phyloP scores from a whole-genome alignment of 768 basidiomycete genomes.

The Artomyces pyxidatus region DNA sequence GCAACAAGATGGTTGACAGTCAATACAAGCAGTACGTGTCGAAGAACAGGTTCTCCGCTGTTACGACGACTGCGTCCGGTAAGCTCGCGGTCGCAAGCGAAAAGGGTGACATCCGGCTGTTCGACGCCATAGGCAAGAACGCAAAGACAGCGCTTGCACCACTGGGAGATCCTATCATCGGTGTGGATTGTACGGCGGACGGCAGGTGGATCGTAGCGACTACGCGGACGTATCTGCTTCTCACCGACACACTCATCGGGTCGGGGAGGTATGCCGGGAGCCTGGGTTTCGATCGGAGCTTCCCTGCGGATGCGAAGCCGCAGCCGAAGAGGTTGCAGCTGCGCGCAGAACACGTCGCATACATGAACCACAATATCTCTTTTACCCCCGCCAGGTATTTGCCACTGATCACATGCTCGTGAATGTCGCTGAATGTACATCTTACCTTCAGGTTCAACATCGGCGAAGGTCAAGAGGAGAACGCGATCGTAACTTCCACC shows the following conservation, averaged over 20 bases:
- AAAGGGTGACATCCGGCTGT: conserved; percentile 94
- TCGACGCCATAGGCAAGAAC: conserved; percentile 95
- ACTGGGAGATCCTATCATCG: conserved; percentile 90
- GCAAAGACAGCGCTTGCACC: conserved; percentile 97
- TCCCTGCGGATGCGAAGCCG: conserved; percentile 92
- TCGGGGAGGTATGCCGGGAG: conserved; percentile 79
- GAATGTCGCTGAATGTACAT: not conserved
- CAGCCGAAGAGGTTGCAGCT: conserved; percentile 83
- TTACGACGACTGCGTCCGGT: conserved; percentile 80
- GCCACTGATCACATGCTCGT: not conserved
- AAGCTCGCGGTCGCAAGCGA: conserved; percentile 90
- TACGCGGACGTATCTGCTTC: conserved; percentile 84
- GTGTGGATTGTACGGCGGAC: conserved; percentile 89
- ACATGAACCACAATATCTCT: conserved; percentile 80
- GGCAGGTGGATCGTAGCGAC: conserved; percentile 96
- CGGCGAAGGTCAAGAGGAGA: conserved; percentile 81
- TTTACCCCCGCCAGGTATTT: conserved; percentile 90
- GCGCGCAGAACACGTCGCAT: conserved; percentile 86
- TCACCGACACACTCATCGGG: conserved; percentile 93
- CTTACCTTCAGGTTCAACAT: conserved; percentile 71
- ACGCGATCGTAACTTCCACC: conserved; percentile 91
- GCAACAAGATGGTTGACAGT: conserved; percentile 87
- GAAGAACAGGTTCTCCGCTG: conserved; percentile 93
- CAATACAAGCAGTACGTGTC: conserved; percentile 94
- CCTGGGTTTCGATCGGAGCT: conserved; percentile 87